Evolutionary conservation across 192 early-diverging fungal genomes (phyloP), one percentile per base, ranked within the genome.

Genomic region (Coemansia sp.): DNA sequence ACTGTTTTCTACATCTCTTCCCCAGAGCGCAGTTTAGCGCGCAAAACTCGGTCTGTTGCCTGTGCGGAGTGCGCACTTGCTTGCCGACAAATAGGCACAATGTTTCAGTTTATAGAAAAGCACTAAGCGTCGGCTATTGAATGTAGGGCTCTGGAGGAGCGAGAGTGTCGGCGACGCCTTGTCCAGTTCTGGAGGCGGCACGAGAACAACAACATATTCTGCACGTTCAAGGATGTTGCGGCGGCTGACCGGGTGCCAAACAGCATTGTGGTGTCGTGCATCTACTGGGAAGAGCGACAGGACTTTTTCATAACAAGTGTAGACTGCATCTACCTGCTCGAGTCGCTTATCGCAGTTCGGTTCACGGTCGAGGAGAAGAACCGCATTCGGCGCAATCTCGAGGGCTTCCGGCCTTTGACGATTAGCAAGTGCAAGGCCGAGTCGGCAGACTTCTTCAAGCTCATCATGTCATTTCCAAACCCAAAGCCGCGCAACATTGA

Each of bases 321-420:
- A 14, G 90, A 92, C 64, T 90, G 86, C 66, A 88, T 92, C 51
- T 85, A 88, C 65, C 60, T 90, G 63, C 67, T 92, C 6, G 90
- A 92, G 72, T 83, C 85, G 3, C 67, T 92, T 17, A 89, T 90
- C 55, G 88, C 84, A 0, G 86, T 89, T 26, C 82, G 87, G 15
- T 90, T 92, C 52, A 90, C 87, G 0, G 86, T 89, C 5, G 90
- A 92, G 55, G 89, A 92, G 68, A 93, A 93, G 73, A 93, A 93
- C 73, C 83, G 92, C 52, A 91, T 93, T 51, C 86, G 92, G 17
- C 88, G 92, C 66, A 93, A 93, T 58, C 70, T 92, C 17, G 92
- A 93, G 70, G 86, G 85, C 4, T 89, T 89, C 73, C 83, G 89
- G 12, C 92, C 92, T 1, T 68, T 85, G 36, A 93, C 92, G 0